A percentile compares a stretch with the other conserved stretches of the same genome.
Evolutionary conservation across 441 rosid genomes (phyloP).

Genomic region (Populus hybrid): DNA sequence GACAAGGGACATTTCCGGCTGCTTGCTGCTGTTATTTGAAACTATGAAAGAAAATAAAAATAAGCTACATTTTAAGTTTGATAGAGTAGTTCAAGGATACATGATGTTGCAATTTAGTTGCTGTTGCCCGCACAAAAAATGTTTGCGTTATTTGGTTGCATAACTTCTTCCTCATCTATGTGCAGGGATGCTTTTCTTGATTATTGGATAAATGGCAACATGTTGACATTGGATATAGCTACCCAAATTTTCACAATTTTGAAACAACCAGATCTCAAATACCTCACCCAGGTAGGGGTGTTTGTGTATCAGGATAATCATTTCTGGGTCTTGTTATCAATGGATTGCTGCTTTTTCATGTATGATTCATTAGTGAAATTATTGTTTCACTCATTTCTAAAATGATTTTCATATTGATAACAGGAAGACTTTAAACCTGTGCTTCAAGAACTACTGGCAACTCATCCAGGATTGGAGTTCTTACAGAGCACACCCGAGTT

Average conservation of each 20-base stretch:
- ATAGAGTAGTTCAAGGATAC: not conserved
- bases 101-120: not conserved
- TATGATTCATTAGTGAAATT: not conserved
- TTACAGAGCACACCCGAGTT: constrained; percentile 95
- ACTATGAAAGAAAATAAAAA: not conserved
- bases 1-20: not conserved
- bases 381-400: constrained; percentile 5
- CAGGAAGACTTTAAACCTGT: constrained; percentile 96
- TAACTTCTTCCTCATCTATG: constrained; percentile 10
- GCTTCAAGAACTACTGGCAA: constrained; percentile 83
- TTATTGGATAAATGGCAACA: constrained; percentile 79
- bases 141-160: not conserved
- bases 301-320: not conserved
- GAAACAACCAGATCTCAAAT: constrained; percentile 64
- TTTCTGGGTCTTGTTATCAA: not conserved
- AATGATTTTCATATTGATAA: constrained; percentile 25
- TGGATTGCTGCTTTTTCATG: not conserved
- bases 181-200: constrained; percentile 84
- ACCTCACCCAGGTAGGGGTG: constrained; percentile 65
- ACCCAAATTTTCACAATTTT: no score
- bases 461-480: constrained; percentile 97
- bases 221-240: constrained; percentile 81
- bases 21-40: not conserved
- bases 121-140: not conserved
- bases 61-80: not conserved